Evolutionary conservation across 192 early-diverging fungal species (phyloP), one percentile per base, ranked within the genome.

Genomic region (Coemansia sp.): DNA sequence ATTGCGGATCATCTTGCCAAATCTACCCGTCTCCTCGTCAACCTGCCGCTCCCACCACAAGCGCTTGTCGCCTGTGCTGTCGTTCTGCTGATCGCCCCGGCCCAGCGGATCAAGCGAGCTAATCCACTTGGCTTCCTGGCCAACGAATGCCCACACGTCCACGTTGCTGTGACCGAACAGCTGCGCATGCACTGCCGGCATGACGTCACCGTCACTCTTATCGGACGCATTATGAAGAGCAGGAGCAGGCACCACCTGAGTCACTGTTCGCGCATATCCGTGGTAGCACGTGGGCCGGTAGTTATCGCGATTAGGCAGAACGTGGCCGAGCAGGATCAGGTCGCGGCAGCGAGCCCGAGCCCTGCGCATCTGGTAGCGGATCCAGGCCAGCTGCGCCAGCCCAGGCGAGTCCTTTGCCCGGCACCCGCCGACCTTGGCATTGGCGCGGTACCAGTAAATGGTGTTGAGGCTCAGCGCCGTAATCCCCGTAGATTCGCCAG

Each of bases 81-180:
- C 16, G 3, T 11, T 21, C 2, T n/a, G 23, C 26, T 15, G 23
- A 1, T 7, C 9, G 16, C 15, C 20, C 51, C 6, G 37, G 26
- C 15, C 28, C n/a, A 44, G 53, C 54, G 50, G 31, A 15, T 53
- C 31, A 15, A 20, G 42, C 6, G 66, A 56, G 6, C 50, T 16
- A 9, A 43, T 39, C 71, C 57, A 49, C 5, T 56, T 58, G 48
- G 40, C 26, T 16, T 54, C 62, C n/a, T 69, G 73, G 12, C 80
- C 72, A 10, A 87, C 69, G 53, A 87, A 83, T 30, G 80, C 73
- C 60, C 82, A 87, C 30, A 82, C 78, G 52, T 91, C 87, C 58
- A 86, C 82, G 53, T 91, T 91, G 60, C 81, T 80, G 56, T 91
- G 89, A 5, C 89, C 89, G 52, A 79, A 91, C 42, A 86, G 59